Base-by-base conservation (phyloP, 2,329 filamentous ascomycete genomes). In the Aspergillus arachidicola region DNA sequence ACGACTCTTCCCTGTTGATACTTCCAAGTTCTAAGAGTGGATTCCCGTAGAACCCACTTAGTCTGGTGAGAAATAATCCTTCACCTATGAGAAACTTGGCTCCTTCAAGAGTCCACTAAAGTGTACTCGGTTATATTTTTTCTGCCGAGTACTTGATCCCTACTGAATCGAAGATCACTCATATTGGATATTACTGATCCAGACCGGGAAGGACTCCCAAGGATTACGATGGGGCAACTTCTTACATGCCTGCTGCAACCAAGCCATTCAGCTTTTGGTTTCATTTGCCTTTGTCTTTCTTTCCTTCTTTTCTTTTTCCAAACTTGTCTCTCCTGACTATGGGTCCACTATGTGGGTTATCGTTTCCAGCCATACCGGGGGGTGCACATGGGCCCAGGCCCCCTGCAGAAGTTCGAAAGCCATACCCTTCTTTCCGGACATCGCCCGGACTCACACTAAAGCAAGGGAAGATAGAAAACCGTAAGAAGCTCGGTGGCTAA, bases 361-460 rank as follows among this genome's bases (percentile, higher is more conserved):
- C 21, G 41, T 36, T 36, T 51, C n/a, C 32, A 54, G 46, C 46
- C 58, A 53, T 54, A 53, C 46, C 5, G 23, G 32, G 51, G 51
- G n/a, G 32, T 36, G 36, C 58, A 54, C 58, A 59, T 59, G 36
- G 26, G 58, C 23, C 50, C 36, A 23, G 19, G n/a, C 38, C 58
- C 46, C 36, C 46, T 30, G 32, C 48, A 54, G 58, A 53, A 45
- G 48, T 19, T 21, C 48, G 16, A 43, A 43, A 45, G 51, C 58
- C 57, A 53, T 51, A 21, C n/a, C 57, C n/a, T 56, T 32, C 14
- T 19, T 59, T 30, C 60, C 60, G 60, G 26, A 30, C 34, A 45
- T 51, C 62, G 58, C 50, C 26, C 59, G 46, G 32, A 45, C 55
- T 55, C 59, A 50, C 50, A 41, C 26, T 59, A 38, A 60, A 59